Base-by-base conservation (phyloP, 495 filamentous ascomycete species). In the Talaromyces stipitatus region DNA sequence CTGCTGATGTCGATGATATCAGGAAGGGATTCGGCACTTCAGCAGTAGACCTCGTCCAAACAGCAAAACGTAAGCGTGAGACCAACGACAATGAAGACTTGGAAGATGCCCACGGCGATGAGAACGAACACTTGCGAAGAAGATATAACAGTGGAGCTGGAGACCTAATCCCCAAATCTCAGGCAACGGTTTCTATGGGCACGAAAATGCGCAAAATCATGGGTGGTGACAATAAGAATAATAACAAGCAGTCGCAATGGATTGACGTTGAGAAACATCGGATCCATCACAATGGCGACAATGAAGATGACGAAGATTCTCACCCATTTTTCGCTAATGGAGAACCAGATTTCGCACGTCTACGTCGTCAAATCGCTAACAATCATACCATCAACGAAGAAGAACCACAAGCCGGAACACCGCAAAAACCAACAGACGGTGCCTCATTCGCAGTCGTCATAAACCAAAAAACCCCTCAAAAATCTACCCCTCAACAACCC, bases 81-180 rank as follows among this genome's bases (percentile, higher is more conserved):
- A 26, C 14, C 2, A 20, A 48, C 0, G 20, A 27, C 10, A 11
- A 26, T 26, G 24, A 48, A 4, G 5, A 48, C 10, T 16, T 24
- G 4, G 45, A 48, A 1, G 67, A 57, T 72, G 72, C 45, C 80
- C 82, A 66, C 72, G 77, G 62, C 24, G 68, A 69, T 14, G 64
- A 71, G 48, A 63, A 70, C 46, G 65, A 76, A 59, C 57, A 66
- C 7, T 65, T 67, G 9, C 64, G 65, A 16, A 71, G 70, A 64
- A 72, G 73, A 67, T 57, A 63, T 58, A 71, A 74, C 67, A 76
- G 69, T 62, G 84, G 85, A 24, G 84, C 85, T 2, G 86, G 85
- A 30, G 78, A 81, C 58, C 70, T 66, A 30, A 85, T 92, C 56
- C 74, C 81, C 7, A 78, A 83, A 48, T 69, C 76, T 9, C 75